Base-by-base conservation (phyloP, 306 rosid genomes). In the Clitoria ternatea region DNA sequence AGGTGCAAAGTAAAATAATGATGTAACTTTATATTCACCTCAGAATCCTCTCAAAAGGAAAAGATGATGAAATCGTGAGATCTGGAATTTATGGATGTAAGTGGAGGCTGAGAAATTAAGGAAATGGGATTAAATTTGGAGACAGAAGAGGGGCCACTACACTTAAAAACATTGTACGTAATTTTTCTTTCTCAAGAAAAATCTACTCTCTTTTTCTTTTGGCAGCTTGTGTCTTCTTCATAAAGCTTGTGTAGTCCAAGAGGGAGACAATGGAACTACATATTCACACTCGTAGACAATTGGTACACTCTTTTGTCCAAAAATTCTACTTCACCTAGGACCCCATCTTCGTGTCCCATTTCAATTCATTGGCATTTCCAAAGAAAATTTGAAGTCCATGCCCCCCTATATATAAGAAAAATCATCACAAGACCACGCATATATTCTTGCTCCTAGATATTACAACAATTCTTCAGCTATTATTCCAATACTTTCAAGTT, bases 241-340 rank as follows among this genome's bases (percentile, higher is more conserved):
- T 36, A 68, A 73, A 77, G 70, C 62, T 73, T 61, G 48, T 82
- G 83, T 82, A 56, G 78, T 78, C 50, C 72, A 69, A 69, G 78
- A 62, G 35, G 85, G 82, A 47, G 74, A 82, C 85, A 82, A 37
- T 33, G 14, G 52, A 63, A 66, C 61, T 69, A 63, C 72, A 73
- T 39, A 54, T 73, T 70, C 82, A 55, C 77, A 69, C 64, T 55
- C 68, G 36, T 45, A 77, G 82, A 62, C 82, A 82, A 68, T 40
- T 69, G 67, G 70, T 77, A 54, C 79, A 61, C 29, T 43, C 71
- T 61, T 44, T 33, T 77, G 85, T 77, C 77, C 77, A 61, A 68
- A 77, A 81, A 62, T 73, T 77, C 77, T 55, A 54, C 62, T 73
- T 66, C 63, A 33, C 18, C 39, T 72, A 49, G 62, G 81, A 40